These are phyloP conservation scores for Citrus glauca DNA, from an alignment of 345 rosid genomes.

Conservation along the genomic window DNA sequence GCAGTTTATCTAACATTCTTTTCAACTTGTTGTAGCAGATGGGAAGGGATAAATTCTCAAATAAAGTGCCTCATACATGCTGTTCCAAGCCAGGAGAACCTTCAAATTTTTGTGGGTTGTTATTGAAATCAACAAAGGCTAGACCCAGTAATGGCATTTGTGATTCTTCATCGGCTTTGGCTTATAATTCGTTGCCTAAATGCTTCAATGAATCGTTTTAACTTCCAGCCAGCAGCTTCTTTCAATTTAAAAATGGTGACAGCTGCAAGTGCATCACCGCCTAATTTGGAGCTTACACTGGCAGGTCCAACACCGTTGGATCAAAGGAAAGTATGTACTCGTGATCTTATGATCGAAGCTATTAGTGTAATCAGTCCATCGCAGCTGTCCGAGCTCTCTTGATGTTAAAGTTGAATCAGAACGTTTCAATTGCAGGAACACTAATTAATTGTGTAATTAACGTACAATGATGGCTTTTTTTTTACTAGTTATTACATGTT, in stretches of 20 bases:
- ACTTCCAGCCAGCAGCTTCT: not conserved
- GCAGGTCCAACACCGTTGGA: constrained; percentile 11
- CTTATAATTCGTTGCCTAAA: not conserved
- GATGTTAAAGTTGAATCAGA: not conserved
- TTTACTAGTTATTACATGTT: not conserved
- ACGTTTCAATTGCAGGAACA: not conserved
- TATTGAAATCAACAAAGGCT: constrained; percentile 5
- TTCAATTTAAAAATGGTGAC: not conserved
- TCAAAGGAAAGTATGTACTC: constrained; percentile 10
- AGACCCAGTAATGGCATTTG: not conserved
- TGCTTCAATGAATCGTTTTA: not conserved
- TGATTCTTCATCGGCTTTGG: not conserved
- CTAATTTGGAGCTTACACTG: constrained; percentile 25
- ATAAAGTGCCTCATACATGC: not conserved
- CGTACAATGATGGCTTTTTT: not conserved
- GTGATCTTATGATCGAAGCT: not conserved
- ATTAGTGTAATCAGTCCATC: not conserved
- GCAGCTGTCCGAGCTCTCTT: not conserved
- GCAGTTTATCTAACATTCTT: not conserved
- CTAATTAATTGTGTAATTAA: not conserved
- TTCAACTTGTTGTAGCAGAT: constrained; percentile 2
- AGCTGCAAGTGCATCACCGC: not conserved
- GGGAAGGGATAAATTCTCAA: not conserved
- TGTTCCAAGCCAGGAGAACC: not conserved
- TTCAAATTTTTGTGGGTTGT: not conserved